Evolutionary conservation across 164 flowering plant genomes (phyloP).

Genomic region (Magnolia changhungtana): DNA sequence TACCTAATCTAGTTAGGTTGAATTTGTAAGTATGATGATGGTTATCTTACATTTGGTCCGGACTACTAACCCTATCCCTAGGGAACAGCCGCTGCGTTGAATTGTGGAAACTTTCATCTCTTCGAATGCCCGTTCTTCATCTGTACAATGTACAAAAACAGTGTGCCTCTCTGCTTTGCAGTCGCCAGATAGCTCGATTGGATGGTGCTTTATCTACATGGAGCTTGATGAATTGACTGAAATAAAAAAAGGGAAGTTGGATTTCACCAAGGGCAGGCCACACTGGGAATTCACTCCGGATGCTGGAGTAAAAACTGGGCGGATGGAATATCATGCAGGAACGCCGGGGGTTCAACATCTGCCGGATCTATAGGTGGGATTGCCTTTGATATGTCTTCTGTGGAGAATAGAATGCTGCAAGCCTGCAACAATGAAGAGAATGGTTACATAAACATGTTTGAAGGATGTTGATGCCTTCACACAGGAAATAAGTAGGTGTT

Average conservation of each 20-base stretch:
- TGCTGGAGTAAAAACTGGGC: conserved; percentile 46
- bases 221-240: neutral
- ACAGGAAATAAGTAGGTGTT: neutral
- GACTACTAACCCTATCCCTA: too few species aligned
- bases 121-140: neutral
- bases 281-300: conserved; percentile 8
- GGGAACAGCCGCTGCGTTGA: too few species aligned
- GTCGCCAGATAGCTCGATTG: neutral
- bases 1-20: too few species aligned
- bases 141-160: conserved; percentile 1
- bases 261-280: too few species aligned
- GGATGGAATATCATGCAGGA: conserved; percentile 54
- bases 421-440: conserved; percentile 16
- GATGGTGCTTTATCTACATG: neutral
- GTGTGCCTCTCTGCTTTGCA: neutral
- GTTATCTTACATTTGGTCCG: too few species aligned
- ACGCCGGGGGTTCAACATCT: conserved; percentile 54
- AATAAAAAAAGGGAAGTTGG: neutral
- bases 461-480: neutral
- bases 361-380: conserved; percentile 72
- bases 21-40: too few species aligned
- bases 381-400: conserved; percentile 91
- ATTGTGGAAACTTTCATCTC: too few species aligned
- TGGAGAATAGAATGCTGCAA: conserved; percentile 95
- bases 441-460: neutral